Conservation (phyloP, 805 yeast species). For the Yamadazyma olivae region DNA sequence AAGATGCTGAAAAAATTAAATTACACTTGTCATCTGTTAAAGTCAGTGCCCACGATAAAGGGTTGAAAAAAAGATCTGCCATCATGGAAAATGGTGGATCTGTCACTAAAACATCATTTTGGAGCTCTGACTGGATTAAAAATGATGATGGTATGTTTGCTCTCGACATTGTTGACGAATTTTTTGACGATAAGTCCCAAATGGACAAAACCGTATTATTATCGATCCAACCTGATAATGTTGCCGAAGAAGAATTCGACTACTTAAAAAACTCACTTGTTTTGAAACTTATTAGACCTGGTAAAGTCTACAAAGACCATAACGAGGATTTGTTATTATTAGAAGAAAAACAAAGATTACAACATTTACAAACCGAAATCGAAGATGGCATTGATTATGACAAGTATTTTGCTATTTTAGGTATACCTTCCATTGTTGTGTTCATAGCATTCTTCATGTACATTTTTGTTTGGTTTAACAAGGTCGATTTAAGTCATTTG, state of each 20-base stretch:
- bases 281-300: slow-evolving; percentile 48
- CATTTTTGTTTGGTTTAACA: slow-evolving; percentile 55
- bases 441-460: slow-evolving; percentile 63
- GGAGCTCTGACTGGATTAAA: slow-evolving; percentile 66
- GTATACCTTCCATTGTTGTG: slow-evolving; percentile 65
- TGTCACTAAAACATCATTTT: slow-evolving; percentile 46
- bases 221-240: slow-evolving; percentile 69
- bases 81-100: slow-evolving; percentile 39
- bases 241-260: slow-evolving; percentile 65
- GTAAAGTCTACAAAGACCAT: slow-evolving; percentile 50
- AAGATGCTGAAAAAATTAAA: slow-evolving; percentile 57
- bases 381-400: slow-evolving; percentile 52
- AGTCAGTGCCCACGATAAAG: slow-evolving; percentile 54
- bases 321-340: slow-evolving; percentile 38
- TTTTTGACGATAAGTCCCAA: slow-evolving; percentile 50
- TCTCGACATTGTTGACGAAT: slow-evolving; percentile 55
- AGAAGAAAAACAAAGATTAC: slow-evolving; percentile 24
- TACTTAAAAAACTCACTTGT: slow-evolving; percentile 41
- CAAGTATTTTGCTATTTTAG: slow-evolving; percentile 60
- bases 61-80: slow-evolving; percentile 46
- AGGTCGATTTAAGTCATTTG: slow-evolving; percentile 42
- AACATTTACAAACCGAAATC: slow-evolving; percentile 22
- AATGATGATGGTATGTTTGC: slow-evolving; percentile 63
- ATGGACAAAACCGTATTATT: slow-evolving; percentile 56
- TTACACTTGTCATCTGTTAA: slow-evolving; percentile 65